Conservation (phyloP, 1,139 yeast genomes). For the Candida pseudoviswanathii region DNA sequence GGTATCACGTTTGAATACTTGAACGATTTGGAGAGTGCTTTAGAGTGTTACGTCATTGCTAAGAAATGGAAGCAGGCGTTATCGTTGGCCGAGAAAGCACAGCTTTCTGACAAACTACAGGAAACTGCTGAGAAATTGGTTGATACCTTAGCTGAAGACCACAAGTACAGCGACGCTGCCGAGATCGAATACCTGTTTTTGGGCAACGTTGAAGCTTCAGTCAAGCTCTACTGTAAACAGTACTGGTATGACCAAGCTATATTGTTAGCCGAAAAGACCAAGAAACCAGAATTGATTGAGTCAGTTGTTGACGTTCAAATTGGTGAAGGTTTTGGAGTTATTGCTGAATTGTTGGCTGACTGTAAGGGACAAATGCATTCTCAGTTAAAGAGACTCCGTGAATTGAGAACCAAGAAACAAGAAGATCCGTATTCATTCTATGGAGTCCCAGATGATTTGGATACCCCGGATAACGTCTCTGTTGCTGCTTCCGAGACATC, state of each 20-base stretch:
- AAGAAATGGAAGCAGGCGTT: slow-evolving; percentile 88
- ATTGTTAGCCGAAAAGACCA: slow-evolving; percentile 54
- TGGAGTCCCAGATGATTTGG: slow-evolving; percentile 64
- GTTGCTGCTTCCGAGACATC: slow-evolving; percentile 94
- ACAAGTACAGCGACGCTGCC: slow-evolving; percentile 83
- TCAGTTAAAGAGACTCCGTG: slow-evolving; percentile 82
- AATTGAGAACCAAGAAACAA: slow-evolving; percentile 76
- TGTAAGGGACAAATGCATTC: slow-evolving; percentile 84
- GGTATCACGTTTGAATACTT: slow-evolving; percentile 78
- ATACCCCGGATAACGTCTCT: slow-evolving; percentile 90
- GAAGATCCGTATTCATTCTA: slow-evolving; percentile 86
- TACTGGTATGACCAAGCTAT: slow-evolving; percentile 78
- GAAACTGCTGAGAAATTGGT: slow-evolving; percentile 63
- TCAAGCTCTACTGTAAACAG: slow-evolving; percentile 71
- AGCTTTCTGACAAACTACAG: slow-evolving; percentile 31
- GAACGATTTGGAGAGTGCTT: slow-evolving; percentile 56
- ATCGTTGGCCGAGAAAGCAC: slow-evolving; percentile 50
- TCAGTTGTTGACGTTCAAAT: slow-evolving; percentile 70
- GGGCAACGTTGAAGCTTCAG: slow-evolving; percentile 61
- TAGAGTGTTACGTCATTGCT: slow-evolving; percentile 67
- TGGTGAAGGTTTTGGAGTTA: slow-evolving; percentile 83
- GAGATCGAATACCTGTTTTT: slow-evolving; percentile 67
- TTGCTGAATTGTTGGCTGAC: slow-evolving; percentile 89
- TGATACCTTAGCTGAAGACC: slow-evolving; percentile 62
- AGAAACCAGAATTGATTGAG: slow-evolving; percentile 50